Base-by-base conservation (phyloP, 495 filamentous ascomycete species). In the Neurospora terricola region DNA sequence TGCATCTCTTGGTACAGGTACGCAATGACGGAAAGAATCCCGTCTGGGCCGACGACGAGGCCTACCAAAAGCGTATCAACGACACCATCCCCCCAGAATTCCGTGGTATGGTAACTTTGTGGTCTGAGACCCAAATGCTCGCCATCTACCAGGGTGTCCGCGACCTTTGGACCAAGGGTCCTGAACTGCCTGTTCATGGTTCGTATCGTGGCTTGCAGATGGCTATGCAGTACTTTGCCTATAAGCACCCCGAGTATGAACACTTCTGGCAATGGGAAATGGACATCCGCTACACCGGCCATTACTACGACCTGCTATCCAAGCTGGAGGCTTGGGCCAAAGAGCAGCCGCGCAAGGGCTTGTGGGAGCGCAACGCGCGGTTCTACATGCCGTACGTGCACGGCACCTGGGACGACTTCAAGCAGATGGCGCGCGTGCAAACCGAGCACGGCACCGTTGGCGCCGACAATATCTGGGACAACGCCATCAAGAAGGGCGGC, bases 241-340 rank as follows among this genome's bases (percentile, higher is more conserved):
- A 93, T 75, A 87, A 89, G 48, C 96, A 99, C 80, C 92, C 93
- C 0, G 94, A 98, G 78, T 99, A 96, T 78, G 96, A 98, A 72
- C 93, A 90, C 82, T 92, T 95, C 82, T 99, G 96, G 96, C 94
- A 99, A 77, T 98, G 94, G 94, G 96, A 99, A 82, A 97, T 98
- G 91, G 96, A 99, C 78, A 90, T 93, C 42, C 91, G 96, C 4
- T 97, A 97, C 80, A 97, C 92, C 0, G 96, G 96, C n/a, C 94
- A 99, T 81, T 97, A 91, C 86, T 96, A 97, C 80, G 91, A 97
- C 75, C 84, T 98, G 34, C 92, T 98, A 78, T 87, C 90, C 76
- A 90, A 90, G 77, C 82, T 96, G 45, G 84, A 85, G 54, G 81
- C 78, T 37, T 99, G 93, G 94, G 89, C 95, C 5, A 89, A 87